Percentiles rank a stretch among this genome's conserved stretches.
phyloP scores from a whole-genome alignment of 2,329 filamentous ascomycete genomes.

The Arachnomyces sp. region DNA sequence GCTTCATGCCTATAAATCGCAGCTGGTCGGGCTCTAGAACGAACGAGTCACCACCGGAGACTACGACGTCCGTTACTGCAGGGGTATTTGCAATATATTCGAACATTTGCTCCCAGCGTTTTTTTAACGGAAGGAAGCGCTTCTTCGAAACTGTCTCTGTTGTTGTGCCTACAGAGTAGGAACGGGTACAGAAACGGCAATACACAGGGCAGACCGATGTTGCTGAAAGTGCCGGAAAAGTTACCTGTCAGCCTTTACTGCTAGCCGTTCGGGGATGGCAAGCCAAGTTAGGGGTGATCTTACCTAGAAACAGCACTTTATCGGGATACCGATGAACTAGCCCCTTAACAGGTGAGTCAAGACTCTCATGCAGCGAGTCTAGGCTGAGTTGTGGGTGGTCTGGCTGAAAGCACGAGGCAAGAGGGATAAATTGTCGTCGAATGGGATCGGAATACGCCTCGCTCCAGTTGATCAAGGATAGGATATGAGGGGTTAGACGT shows the following conservation, averaged over 20 bases:
- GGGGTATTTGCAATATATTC: slow-evolving; percentile 47
- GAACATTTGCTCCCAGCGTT: slow-evolving; percentile 50
- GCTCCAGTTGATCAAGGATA: slow-evolving; percentile 52
- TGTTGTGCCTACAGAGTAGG: slow-evolving; percentile 49
- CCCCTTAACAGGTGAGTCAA: slow-evolving; percentile 48
- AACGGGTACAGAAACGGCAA: slow-evolving; percentile 55
- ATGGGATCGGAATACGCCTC: slow-evolving; percentile 53
- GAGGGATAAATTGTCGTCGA: slow-evolving; percentile 52
- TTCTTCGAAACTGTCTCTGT: slow-evolving; percentile 46
- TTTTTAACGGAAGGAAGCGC: slow-evolving; percentile 31
- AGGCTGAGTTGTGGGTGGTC: slow-evolving; percentile 49
- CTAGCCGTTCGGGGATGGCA: not conserved
- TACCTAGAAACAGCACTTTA: slow-evolving; percentile 54
- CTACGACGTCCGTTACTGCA: slow-evolving; percentile 49
- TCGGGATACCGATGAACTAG: slow-evolving; percentile 58
- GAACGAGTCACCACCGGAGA: slow-evolving; percentile 56
- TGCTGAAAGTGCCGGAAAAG: slow-evolving; percentile 30
- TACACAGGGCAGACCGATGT: slow-evolving; percentile 55
- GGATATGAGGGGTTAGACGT: slow-evolving; percentile 51
- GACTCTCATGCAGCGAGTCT: slow-evolving; percentile 52
- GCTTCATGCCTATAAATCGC: slow-evolving; percentile 44
- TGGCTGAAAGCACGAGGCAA: slow-evolving; percentile 44
- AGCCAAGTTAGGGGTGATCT: slow-evolving; percentile 13
- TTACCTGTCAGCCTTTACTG: no score
- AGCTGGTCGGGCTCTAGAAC: slow-evolving; percentile 48